These are phyloP conservation scores for Globisporangium solare DNA, from an alignment of 352 stramenopile species.

Conservation along the genomic window DNA sequence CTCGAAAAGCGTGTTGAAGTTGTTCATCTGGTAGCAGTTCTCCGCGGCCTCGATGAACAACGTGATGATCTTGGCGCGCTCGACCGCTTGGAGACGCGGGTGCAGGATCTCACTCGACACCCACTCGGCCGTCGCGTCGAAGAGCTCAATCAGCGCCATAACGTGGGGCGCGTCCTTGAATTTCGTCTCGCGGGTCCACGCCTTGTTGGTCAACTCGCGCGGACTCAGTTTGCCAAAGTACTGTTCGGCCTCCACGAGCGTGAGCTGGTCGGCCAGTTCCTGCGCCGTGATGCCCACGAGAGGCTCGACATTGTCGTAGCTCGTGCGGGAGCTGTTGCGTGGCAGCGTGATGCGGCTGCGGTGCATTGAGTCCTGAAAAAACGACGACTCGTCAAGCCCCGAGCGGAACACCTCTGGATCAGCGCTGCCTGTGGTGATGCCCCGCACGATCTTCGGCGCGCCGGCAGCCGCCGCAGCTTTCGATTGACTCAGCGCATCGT, in stretches of 20 bases:
- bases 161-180: constrained; percentile 75
- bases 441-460: constrained; percentile 57
- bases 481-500: constrained; percentile 4
- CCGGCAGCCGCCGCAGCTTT: constrained; percentile 16
- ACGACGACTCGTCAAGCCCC: constrained; percentile 23
- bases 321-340: constrained; percentile 59
- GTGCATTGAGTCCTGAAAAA: constrained; percentile 73
- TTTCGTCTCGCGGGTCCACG: constrained; percentile 81
- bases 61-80: constrained; percentile 78
- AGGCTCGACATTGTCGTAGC: constrained; percentile 77
- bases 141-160: constrained; percentile 82
- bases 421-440: constrained; percentile 58
- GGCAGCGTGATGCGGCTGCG: constrained; percentile 43
- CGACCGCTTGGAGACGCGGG: constrained; percentile 71
- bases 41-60: constrained; percentile 84
- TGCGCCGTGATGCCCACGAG: constrained; percentile 55
- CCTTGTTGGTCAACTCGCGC: constrained; percentile 84
- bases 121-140: constrained; percentile 81
- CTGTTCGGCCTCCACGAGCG: constrained; percentile 73
- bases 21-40: constrained; percentile 83
- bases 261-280: constrained; percentile 76
- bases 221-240: constrained; percentile 66
- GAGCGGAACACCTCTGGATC: constrained; percentile 15
- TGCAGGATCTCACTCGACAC: constrained; percentile 87
- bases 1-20: constrained; percentile 88